Evolutionary conservation across 2,329 filamentous ascomycete genomes (phyloP), one percentile per base, ranked within the genome.

Genomic region (Stachybotrys echinatus): DNA sequence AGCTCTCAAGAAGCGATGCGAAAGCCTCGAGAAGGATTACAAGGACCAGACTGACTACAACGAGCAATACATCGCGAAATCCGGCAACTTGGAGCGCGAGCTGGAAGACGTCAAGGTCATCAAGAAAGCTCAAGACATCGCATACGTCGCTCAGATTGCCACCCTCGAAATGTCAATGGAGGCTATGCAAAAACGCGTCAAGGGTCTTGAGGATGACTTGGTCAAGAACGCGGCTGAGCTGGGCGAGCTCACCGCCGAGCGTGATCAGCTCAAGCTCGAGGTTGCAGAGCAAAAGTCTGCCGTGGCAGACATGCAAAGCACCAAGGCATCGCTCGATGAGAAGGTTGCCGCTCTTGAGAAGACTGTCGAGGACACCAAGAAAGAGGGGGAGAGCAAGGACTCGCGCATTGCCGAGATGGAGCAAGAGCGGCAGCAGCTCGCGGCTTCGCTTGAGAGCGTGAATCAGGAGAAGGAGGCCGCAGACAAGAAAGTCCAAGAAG

Each of bases 151-250:
- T 8, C 60, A 56, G 12, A 56, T 62, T 8, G 54, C 60, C 2
- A 56, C 54, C 5, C 53, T 62, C 23, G 60, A 62, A 45, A 61
- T 62, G 27, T 61, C 60, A 10, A 55, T 61, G 45, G 60, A 62
- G 47, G 55, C 60, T 1, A 48, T 61, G 48, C 53, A 61, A 38
- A 57, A 61, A 53, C 58, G 59, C 1, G 52, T 57, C 22, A 52
- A 52, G 19, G 55, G 55, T 8, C 56, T 62, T 34, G 56, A 62
- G 42, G 46, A 46, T 7, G 60, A 62, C 19, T 52, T 62, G 5
- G 34, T 61, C 3, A 53, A 59, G 2, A 60, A 55, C 42, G 48
- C 60, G 4, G 56, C 54, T 21, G 57, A 61, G 40, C 50, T 59
- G 4, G 60, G 60, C 5, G 52, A 55, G 34, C 50, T 62, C 14